Conservation (phyloP, 2,329 filamentous ascomycete genomes). For the Penicillium sp. region DNA sequence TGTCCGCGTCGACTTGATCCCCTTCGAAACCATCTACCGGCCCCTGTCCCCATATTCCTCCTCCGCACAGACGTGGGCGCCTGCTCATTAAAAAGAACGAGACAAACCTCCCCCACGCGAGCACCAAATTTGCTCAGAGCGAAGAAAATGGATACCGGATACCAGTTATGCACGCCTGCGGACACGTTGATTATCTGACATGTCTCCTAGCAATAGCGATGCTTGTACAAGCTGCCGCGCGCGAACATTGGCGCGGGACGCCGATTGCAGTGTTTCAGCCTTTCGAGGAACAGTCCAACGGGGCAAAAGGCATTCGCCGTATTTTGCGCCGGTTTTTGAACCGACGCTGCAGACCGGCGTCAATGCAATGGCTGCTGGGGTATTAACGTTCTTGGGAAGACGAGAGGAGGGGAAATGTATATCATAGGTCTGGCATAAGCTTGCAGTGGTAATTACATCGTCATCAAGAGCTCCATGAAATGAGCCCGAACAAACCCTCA, state of each 20-base stretch:
- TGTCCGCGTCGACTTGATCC: constrained; percentile 47
- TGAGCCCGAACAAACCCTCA: too few species aligned
- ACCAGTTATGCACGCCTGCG: constrained; percentile 70
- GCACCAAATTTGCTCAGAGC: constrained; percentile 50
- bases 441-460: too few species aligned
- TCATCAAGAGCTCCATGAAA: too few species aligned
- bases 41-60: constrained; percentile 57
- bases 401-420: constrained; percentile 6
- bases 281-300: constrained; percentile 62
- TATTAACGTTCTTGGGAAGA: constrained; percentile 45
- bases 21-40: constrained; percentile 61
- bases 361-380: constrained; percentile 56
- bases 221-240: constrained; percentile 47
- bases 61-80: constrained; percentile 67
- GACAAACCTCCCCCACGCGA: constrained; percentile 61
- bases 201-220: constrained; percentile 60
- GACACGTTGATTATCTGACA: constrained; percentile 68
- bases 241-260: constrained; percentile 60
- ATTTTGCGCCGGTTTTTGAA: constrained; percentile 60
- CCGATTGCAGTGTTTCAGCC: constrained; percentile 66
- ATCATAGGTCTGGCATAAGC: background rate
- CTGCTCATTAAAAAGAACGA: constrained; percentile 59
- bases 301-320: constrained; percentile 61
- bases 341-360: constrained; percentile 58
- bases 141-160: constrained; percentile 52